phyloP scores from a whole-genome alignment of 257 asterid genomes.

The Echium plantagineum region DNA sequence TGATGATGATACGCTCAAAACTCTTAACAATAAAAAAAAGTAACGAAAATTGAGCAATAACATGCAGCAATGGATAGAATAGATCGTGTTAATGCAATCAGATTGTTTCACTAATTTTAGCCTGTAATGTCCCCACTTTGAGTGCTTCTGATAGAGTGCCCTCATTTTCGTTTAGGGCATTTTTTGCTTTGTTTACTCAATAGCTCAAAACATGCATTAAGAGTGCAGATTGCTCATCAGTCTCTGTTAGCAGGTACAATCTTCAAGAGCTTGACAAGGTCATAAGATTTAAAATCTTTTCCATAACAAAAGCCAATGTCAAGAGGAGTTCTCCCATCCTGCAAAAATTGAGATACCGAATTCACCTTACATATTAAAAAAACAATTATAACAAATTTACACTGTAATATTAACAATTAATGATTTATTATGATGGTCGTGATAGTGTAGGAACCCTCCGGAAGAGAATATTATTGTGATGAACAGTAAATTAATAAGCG shows the following conservation, averaged over 20 bases:
- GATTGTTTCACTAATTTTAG: not conserved
- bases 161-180: not conserved
- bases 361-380: not conserved
- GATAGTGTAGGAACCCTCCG: not conserved
- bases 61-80: not conserved
- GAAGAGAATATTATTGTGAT: not conserved
- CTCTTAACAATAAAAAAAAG: too few species aligned
- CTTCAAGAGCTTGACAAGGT: constrained; percentile 75
- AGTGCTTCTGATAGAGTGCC: not conserved
- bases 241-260: constrained; percentile 51
- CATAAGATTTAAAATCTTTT: constrained; percentile 88
- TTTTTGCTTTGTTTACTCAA: not conserved
- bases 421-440: not conserved
- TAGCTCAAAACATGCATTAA: not conserved
- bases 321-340: constrained; percentile 62
- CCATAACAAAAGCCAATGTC: constrained; percentile 86
- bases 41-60: too few species aligned
- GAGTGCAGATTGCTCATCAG: constrained; percentile 10
- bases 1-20: too few species aligned
- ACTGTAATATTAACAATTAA: not conserved
- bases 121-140: not conserved
- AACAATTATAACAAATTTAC: too few species aligned
- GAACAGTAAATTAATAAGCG: not conserved
- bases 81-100: not conserved
- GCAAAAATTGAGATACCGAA: constrained; percentile 1